Evolutionary conservation across 2,329 filamentous ascomycete species (phyloP), one percentile per base, ranked within the genome.

Genomic region (Triangularia verruculosa): DNA sequence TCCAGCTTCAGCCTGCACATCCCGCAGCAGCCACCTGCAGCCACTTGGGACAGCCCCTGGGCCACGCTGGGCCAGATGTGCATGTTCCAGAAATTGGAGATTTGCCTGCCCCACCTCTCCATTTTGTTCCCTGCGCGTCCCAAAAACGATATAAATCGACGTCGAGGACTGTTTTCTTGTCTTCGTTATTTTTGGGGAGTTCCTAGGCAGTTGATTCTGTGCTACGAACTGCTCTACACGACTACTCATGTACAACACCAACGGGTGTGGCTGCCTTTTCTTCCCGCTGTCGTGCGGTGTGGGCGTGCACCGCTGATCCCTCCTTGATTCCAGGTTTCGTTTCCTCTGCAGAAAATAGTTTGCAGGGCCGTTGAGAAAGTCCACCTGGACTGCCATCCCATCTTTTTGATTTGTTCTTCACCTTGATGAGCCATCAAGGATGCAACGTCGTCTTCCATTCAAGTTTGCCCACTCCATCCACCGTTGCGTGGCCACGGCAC

Each of bases 401-500:
- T 8, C 39, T 47, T n/a, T n/a, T 28, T 47, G 39, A 47, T 47
- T 47, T 47, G 34, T 39, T 39, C 34, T n/a, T 39, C 3, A 13
- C 39, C 39, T 47, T 17, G n/a, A 17, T 47, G n/a, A 47, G 39
- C 8, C 6, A 47, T n/a, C 39, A 20, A n/a, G 39, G 20, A 47
- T 47, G 39, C 39, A 17, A 47, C 39, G n/a, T 47, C 39, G 39
- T 47, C 39, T 47, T 47, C 39, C 39, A 47, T 17, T 47, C 39
- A 47, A 20, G 39, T 47, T 20, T 47, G 39, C 20, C 39, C 13
- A 39, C 20, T 17, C 39, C n/a, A 17, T 47, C 20, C 39, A 20
- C 15, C 39, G 7, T 47, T 47, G 39, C 39, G 39, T 20, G 39
- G 39, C 17, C 51, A 61, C 17, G 59, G 59, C 59, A 55, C 59